Percentiles rank a stretch among this genome's conserved stretches.
phyloP scores from a whole-genome alignment of 2,329 filamentous ascomycete species.

The Salinomyces thailandicus region DNA sequence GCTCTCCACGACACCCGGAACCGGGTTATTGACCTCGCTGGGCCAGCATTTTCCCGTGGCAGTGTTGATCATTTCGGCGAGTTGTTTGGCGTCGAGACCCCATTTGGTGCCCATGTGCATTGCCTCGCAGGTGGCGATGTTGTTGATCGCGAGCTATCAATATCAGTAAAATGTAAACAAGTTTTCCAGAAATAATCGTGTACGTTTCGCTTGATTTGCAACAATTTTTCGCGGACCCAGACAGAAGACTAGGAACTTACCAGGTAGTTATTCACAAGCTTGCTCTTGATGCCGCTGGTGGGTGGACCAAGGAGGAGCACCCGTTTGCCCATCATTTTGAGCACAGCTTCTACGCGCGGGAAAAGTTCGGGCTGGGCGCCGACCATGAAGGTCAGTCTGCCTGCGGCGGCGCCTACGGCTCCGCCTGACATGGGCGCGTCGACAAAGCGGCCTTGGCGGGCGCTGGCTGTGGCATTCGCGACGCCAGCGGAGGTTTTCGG shows the following conservation, averaged over 20 bases:
- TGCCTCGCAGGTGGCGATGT: conserved; percentile 60
- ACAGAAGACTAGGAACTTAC: no score
- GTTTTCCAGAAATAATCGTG: no score
- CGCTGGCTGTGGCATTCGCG: conserved; percentile 56
- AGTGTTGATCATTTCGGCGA: conserved; percentile 82
- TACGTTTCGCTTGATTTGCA: no score
- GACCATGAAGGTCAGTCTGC: conserved; percentile 92
- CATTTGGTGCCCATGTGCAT: conserved; percentile 56
- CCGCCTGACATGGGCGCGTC: conserved; percentile 97
- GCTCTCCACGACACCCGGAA: conserved; percentile 67
- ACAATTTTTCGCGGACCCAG: no score
- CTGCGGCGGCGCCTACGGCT: conserved; percentile 79
- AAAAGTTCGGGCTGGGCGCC: conserved; percentile 56
- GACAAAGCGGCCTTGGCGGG: conserved; percentile 65
- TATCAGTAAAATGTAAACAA: no score
- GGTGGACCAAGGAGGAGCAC: conserved; percentile 79
- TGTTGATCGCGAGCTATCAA: conserved; percentile 89
- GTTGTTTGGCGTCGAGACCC: conserved; percentile 53
- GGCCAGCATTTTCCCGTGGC: conserved; percentile 96
- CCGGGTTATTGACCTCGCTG: conserved; percentile 89
- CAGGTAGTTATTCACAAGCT: conserved; percentile 95
- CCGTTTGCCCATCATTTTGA: conserved; percentile 75
- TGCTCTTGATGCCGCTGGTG: conserved; percentile 77
- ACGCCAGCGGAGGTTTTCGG: conserved; percentile 72
- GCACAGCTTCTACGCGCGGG: conserved; percentile 53